Evolutionary conservation across 192 early-diverging fungal species (phyloP), one percentile per base, ranked within the genome.

Genomic region (Gryganskiella cystojenkinii): DNA sequence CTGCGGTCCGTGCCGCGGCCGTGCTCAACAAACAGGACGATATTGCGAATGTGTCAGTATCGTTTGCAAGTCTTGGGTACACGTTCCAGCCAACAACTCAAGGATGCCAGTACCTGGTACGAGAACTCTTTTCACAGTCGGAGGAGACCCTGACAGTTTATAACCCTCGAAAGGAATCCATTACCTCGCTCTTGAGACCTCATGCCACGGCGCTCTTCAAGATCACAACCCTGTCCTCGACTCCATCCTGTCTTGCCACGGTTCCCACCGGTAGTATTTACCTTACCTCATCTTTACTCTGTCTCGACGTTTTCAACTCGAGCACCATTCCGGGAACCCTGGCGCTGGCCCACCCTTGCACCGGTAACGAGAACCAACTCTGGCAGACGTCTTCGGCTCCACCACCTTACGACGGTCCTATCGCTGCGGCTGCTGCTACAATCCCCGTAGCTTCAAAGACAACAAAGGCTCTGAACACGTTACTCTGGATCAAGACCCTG

Each of bases 401-500:
- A 0, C 72, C 72, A 42, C 64, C 72, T 17, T 75, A n/a, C n/a
- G n/a, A n/a, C n/a, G n/a, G n/a, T n/a, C n/a, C n/a, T n/a, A n/a
- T n/a, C n/a, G n/a, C n/a, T n/a, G n/a, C n/a, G n/a, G n/a, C n/a
- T n/a, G n/a, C n/a, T n/a, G n/a, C 67, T 24, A 62, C 50, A 3
- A 43, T 37, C 6, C 28, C 58, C 3, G 30, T 40, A 3, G 28
- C 33, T 4, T 45, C 31, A 1, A 28, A 1, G 9, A 14, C 25
- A 10, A 17, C 20, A 7, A 42, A 49, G 3, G 58, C 61, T 31
- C 52, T 58, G 11, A 55, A 53, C 25, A 13, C 59, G 2, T 4
- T 61, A 7, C 53, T 75, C 10, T 75, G 72, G 72, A 67, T 75
- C 58, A 75, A 75, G 64, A 67, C 64, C 5, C 44, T 75, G 20